Base-by-base conservation (phyloP, 345 rosid species). In the Anastatica hierochuntica region DNA sequence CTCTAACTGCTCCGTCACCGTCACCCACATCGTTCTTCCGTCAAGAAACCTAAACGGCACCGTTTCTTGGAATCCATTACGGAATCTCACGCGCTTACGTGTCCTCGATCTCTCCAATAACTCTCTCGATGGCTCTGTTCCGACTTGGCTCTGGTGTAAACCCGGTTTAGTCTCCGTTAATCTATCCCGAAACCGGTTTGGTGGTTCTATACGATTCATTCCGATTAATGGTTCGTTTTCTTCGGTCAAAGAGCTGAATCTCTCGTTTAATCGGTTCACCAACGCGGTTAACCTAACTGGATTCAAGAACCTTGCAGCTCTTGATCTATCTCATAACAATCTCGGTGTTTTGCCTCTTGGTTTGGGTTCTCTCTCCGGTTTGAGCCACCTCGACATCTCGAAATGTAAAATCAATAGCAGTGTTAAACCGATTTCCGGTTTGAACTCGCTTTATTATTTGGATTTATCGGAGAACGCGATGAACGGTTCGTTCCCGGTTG, bases 231-330 rank as follows among this genome's bases (percentile, higher is more conserved):
- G 52, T 14, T 65, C 77, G 5, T 15, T 20, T 20, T 64, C 67
- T 44, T 74, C 89, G 1, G 63, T 90, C 58, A 49, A 44, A 70
- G 58, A 60, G 45, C 77, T 90, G 11, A 72, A 87, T 59, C 80
- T 90, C 62, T 90, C 97, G 19, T 34, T 53, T 5, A 90, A 86
- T 71, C 76, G 97, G 75, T 86, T 90, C 63, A 79, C 87, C 1
- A 80, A 77, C 57, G 59, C 65, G 57, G 75, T 58, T 38, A 68
- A 77, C 39, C 53, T 86, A 21, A 78, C 88, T 50, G 82, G 78
- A 12, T 82, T 86, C 42, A 24, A 56, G 2, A 71, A 63, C 30
- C 76, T 90, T 54, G 51, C 58, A 58, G 20, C 51, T 62, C 82
- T 90, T 16, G 82, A 79, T 52, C 69, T 87, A n/a, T 90, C 98